Evolutionary conservation across 2,329 filamentous ascomycete genomes (phyloP).

Genomic region (Trichoderma sp.): DNA sequence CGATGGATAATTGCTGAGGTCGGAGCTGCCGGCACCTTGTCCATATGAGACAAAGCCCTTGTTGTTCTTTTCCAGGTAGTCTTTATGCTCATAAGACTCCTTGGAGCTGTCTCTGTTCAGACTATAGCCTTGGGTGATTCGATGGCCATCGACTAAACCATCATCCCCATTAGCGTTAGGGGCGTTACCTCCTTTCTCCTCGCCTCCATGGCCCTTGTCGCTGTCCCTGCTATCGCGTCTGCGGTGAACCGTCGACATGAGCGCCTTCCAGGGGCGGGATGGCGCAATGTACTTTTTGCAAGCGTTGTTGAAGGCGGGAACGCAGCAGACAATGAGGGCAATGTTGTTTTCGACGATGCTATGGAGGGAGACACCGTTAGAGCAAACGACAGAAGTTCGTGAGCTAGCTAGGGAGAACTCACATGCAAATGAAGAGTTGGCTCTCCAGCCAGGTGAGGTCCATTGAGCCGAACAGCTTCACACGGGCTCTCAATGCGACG

Average conservation of each 20-base stretch:
- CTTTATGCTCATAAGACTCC: neutral
- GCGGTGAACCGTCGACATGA: neutral
- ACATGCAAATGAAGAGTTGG: slow-evolving; percentile 15
- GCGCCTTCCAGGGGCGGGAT: neutral
- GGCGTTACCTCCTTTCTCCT: neutral
- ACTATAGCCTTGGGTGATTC: neutral
- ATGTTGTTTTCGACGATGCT: slow-evolving; percentile 31
- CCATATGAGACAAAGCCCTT: neutral
- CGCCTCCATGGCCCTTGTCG: neutral
- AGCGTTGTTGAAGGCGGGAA: slow-evolving; percentile 28
- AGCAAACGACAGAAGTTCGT: neutral
- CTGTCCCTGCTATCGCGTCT: neutral
- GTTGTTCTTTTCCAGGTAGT: neutral
- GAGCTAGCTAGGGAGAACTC: neutral
- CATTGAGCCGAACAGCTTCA: neutral
- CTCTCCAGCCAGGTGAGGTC: neutral
- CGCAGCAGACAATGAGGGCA: slow-evolving; percentile 31
- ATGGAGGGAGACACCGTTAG: neutral
- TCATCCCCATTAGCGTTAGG: no score
- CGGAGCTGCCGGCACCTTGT: neutral
- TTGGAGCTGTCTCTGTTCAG: neutral
- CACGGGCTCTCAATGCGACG: neutral
- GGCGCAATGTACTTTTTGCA: slow-evolving; percentile 1
- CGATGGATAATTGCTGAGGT: neutral
- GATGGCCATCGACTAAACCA: neutral